Base-by-base conservation (phyloP, 2,329 filamentous ascomycete species). In the Grosmannia serpens region DNA sequence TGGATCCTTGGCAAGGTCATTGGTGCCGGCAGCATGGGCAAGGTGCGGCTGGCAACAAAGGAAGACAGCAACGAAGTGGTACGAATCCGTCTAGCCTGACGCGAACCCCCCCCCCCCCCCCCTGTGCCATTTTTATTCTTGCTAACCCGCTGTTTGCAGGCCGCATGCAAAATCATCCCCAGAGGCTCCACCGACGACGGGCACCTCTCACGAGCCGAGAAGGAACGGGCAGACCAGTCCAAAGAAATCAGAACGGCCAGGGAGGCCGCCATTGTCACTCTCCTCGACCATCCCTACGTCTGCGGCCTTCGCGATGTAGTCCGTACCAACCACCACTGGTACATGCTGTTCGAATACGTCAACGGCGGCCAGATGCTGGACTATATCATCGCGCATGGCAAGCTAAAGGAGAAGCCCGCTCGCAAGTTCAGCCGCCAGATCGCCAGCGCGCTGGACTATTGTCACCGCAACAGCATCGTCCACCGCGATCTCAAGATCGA, bases 361-460 rank as follows among this genome's bases (percentile, higher is more conserved):
- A 96, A 99, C 69, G 94, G 94, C 53, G 94, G 94, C 22, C 94
- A 99, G 74, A 97, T 99, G 94, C 84, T 99, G 62, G 94, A 99
- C 75, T 99, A 97, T 74, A 99, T 99, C 71, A 99, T 99, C 69
- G 96, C 91, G 4, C 94, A 99, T 68, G 94, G 92, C 60, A 89
- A 95, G 68, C 78, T 99, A 63, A 97, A 97, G 78, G 94, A 99
- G 75, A 97, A 97, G 74, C 92, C 96, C 73, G 94, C 94, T 10
- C 86, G 94, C 67, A 97, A 97, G 71, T 99, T 99, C 71, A 95
- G 90, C 64, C 87, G 94, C 47, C 94, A 99, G 74, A 97, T 99
- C 64, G 91, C 92, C 38, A 96, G 92, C 69, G 91, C 94, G 35
- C 78, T 99, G 59, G 94, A 99, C 71, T 99, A 97, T 74, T 96